Conservation (phyloP, 257 asterid species). For the Plantago ovata region DNA sequence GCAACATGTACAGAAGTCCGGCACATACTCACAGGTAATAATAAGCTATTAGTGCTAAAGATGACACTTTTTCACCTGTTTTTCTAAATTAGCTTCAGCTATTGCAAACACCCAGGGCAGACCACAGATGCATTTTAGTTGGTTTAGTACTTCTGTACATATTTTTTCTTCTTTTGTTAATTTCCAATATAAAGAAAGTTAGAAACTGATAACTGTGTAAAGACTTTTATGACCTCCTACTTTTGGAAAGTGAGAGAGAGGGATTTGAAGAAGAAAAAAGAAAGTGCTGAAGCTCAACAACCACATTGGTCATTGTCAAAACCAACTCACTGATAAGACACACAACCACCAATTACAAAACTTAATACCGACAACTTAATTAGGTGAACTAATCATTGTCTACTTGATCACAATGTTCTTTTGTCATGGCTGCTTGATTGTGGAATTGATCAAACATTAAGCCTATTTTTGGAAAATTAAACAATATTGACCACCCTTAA, state of each 20-base stretch:
- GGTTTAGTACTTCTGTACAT: too few species aligned
- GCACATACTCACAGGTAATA: too few species aligned
- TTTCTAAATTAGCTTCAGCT: too few species aligned
- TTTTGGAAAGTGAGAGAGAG: not conserved
- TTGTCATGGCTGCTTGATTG: constrained; percentile 17
- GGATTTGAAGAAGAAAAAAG: not conserved
- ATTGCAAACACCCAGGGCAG: too few species aligned
- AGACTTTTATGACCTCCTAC: not conserved
- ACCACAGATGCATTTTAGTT: too few species aligned
- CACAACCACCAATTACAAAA: constrained; percentile 24
- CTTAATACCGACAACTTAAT: constrained; percentile 10
- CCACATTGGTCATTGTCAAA: constrained; percentile 17
- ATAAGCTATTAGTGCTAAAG: too few species aligned
- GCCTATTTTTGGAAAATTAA: not conserved
- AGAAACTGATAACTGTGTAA: not conserved
- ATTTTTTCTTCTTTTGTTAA: too few species aligned
- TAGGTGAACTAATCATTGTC: not conserved
- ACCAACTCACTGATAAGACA: constrained; percentile 32
- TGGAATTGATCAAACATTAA: not conserved
- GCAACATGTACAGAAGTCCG: too few species aligned
- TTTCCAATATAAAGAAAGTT: not conserved
- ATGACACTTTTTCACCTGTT: too few species aligned
- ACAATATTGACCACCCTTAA: not conserved
- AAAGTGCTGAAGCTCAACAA: constrained; percentile 23
- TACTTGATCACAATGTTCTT: not conserved